Conservation (phyloP, 345 rosid species). For the Ceriops zippeliana region DNA sequence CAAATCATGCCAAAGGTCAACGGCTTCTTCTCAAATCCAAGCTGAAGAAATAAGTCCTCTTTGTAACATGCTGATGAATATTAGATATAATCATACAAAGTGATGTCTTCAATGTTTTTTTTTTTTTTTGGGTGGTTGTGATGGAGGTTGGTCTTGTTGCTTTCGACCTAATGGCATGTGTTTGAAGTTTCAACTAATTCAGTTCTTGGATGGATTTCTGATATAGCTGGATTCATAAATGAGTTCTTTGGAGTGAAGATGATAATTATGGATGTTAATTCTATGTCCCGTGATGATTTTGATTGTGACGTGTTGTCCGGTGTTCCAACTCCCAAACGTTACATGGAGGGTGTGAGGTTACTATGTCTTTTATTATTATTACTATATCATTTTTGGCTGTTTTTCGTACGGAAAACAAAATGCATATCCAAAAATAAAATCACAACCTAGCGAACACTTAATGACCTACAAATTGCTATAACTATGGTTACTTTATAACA, state of each 20-base stretch:
- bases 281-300: too few relatives aligned
- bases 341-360: too few relatives aligned
- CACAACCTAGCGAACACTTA: too few relatives aligned
- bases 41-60: conserved; percentile 16
- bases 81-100: too few relatives aligned
- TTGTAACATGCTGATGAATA: not conserved
- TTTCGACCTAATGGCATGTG: not conserved
- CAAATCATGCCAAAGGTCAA: conserved; percentile 91
- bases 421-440: too few relatives aligned
- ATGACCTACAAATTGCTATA: too few relatives aligned
- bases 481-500: too few relatives aligned
- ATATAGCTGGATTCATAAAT: not conserved
- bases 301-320: too few relatives aligned
- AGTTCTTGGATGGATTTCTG: not conserved
- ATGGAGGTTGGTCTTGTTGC: not conserved
- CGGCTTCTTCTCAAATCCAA: conserved; percentile 82
- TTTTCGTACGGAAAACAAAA: too few relatives aligned
- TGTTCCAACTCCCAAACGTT: too few relatives aligned
- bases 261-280: not conserved
- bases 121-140: not conserved
- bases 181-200: not conserved
- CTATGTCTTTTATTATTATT: too few relatives aligned
- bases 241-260: not conserved
- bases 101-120: not conserved
- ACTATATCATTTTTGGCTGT: too few relatives aligned